These are phyloP conservation scores for Lyophyllum shimeji DNA, from an alignment of 768 basidiomycete species.

Conservation along the genomic window DNA sequence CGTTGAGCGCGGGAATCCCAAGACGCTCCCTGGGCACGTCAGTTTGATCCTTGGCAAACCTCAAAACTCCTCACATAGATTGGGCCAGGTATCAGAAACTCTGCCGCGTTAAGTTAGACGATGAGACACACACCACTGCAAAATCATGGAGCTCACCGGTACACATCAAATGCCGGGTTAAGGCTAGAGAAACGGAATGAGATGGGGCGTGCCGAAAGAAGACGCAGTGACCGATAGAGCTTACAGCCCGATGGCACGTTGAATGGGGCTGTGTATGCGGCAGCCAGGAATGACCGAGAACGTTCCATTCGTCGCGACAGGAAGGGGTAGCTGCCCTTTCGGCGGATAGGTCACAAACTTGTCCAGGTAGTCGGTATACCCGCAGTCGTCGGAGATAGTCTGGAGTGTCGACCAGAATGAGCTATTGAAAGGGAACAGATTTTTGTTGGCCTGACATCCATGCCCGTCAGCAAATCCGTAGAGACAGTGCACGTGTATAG, in stretches of 20 bases:
- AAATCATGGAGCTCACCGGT: conserved; percentile 31
- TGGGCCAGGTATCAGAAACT: conserved; percentile 54
- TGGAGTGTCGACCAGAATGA: conserved; percentile 55
- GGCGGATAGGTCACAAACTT: conserved; percentile 68
- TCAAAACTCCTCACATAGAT: conserved; percentile 32
- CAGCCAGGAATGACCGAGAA: conserved; percentile 39
- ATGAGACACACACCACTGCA: neutral
- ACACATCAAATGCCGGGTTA: conserved; percentile 58
- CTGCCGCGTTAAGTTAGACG: conserved; percentile 17
- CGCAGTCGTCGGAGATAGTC: conserved; percentile 49
- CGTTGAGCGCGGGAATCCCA: conserved; percentile 66
- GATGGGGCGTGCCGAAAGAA: neutral
- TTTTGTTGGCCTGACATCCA: conserved; percentile 44
- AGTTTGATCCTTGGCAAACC: neutral
- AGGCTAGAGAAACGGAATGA: conserved; percentile 28
- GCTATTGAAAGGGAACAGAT: conserved; percentile 60
- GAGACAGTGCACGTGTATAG: neutral
- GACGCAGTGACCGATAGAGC: conserved; percentile 16
- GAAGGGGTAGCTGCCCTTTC: conserved; percentile 58
- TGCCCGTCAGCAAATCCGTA: neutral
- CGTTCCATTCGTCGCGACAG: conserved; percentile 44
- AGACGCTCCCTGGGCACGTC: conserved; percentile 46
- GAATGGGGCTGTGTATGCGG: conserved; percentile 47
- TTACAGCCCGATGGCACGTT: conserved; percentile 47
- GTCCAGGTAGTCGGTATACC: conserved; percentile 59